Percentiles rank a stretch among this genome's conserved stretches.
Evolutionary conservation across 2,329 filamentous ascomycete genomes (phyloP).

Genomic region (Ascochyta rabiei): DNA sequence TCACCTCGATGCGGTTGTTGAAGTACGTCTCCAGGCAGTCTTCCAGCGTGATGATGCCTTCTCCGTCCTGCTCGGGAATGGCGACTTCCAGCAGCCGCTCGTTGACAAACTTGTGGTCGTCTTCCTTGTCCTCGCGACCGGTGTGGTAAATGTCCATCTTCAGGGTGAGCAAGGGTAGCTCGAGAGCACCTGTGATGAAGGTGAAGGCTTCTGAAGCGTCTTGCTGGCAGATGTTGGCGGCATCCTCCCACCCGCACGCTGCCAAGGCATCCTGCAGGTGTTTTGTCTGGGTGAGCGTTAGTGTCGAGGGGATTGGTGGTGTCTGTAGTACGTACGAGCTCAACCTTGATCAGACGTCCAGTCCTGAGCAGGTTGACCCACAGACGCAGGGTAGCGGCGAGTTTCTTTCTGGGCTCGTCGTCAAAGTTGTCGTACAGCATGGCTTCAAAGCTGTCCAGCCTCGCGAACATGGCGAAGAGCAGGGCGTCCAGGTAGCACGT

Average conservation of each 20-base stretch:
- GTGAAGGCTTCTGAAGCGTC: constrained; percentile 95
- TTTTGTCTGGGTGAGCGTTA: constrained; percentile 65
- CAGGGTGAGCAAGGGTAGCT: constrained; percentile 83
- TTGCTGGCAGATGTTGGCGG: constrained; percentile 78
- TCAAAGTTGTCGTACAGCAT: constrained; percentile 83
- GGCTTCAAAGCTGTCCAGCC: constrained; percentile 87
- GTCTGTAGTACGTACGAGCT: constrained; percentile 66
- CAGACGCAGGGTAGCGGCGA: constrained; percentile 79
- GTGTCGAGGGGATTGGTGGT: background rate
- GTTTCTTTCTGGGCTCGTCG: constrained; percentile 72
- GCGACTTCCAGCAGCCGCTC: constrained; percentile 90
- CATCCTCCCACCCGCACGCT: constrained; percentile 88
- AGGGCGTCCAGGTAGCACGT: constrained; percentile 95
- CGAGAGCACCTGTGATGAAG: constrained; percentile 89
- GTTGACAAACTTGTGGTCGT: constrained; percentile 94
- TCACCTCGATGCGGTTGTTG: constrained; percentile 90
- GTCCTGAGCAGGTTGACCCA: constrained; percentile 93
- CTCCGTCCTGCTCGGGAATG: constrained; percentile 74
- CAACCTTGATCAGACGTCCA: constrained; percentile 82
- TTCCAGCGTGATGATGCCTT: constrained; percentile 77
- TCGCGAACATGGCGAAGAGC: constrained; percentile 94
- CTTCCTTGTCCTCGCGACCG: constrained; percentile 78
- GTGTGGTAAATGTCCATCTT: constrained; percentile 96
- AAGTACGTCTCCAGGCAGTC: constrained; percentile 94
- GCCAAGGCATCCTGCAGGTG: constrained; percentile 81